Conservation (phyloP, 257 asterid genomes). For the Vinca minor region DNA sequence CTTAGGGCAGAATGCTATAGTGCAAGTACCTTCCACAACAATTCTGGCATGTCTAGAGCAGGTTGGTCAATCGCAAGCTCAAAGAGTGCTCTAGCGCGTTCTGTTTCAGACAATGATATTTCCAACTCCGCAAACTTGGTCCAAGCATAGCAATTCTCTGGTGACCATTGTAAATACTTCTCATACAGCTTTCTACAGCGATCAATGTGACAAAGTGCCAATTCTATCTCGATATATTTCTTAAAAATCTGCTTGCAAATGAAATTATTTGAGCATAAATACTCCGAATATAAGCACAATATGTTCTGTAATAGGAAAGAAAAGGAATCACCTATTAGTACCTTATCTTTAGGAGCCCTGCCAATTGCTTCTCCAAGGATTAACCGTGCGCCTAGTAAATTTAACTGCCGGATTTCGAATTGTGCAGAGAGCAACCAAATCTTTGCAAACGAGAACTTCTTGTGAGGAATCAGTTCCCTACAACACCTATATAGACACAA, state of each 20-base stretch:
- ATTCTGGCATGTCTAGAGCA: conserved; percentile 92
- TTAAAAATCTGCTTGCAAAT: conserved; percentile 66
- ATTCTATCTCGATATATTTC: conserved; percentile 92
- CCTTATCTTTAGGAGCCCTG: conserved; percentile 43
- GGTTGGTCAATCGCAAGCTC: conserved; percentile 97
- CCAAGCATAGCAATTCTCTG: conserved; percentile 97
- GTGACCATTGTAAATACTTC: conserved; percentile 81
- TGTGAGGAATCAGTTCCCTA: conserved; percentile 26
- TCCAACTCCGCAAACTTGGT: conserved; percentile 84
- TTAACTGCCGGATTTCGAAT: conserved; percentile 76
- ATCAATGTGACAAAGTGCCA: conserved; percentile 79
- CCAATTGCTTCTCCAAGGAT: conserved; percentile 39
- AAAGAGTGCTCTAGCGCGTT: conserved; percentile 84
- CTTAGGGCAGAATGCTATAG: background rate
- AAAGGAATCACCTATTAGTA: conserved; percentile 20
- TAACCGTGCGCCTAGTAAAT: conserved; percentile 37
- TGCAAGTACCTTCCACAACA: conserved; percentile 73
- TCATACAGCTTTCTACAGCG: conserved; percentile 80
- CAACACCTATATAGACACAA: conserved; percentile 14
- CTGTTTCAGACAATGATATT: conserved; percentile 72
- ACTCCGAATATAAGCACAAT: background rate
- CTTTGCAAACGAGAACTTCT: conserved; percentile 78
- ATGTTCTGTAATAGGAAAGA: conserved; percentile 6
- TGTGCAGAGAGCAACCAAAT: conserved; percentile 95
- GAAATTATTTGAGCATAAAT: conserved; percentile 10